phyloP scores from a whole-genome alignment of 164 flowering plant species.

The Nymphaea colorata region DNA sequence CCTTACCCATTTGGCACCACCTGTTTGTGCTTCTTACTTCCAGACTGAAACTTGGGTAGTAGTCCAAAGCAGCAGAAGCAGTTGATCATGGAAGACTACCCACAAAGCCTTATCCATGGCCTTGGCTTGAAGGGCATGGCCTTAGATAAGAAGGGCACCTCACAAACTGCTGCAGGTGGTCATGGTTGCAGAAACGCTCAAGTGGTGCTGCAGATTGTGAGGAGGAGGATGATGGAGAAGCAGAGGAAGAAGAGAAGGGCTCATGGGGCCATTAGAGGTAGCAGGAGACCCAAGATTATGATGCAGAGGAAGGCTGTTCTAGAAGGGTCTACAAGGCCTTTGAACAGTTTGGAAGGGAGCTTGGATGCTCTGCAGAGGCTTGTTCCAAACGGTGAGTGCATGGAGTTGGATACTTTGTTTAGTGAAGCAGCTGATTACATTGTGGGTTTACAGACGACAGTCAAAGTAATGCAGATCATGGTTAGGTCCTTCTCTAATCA shows the following conservation, averaged over 20 bases:
- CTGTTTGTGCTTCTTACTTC: too few relatives aligned
- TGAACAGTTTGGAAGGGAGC: constrained; percentile 20
- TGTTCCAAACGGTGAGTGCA: constrained; percentile 36
- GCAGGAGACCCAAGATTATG: constrained; percentile 1
- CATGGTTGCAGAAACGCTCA: background rate
- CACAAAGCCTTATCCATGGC: background rate
- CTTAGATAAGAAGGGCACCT: constrained; percentile 3
- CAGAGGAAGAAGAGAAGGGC: background rate
- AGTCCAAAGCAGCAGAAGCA: too few relatives aligned
- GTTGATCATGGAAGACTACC: background rate
- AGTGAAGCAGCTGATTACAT: constrained; percentile 70
- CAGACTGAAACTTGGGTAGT: too few relatives aligned
- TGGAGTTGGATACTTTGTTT: constrained; percentile 51
- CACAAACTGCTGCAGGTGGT: background rate
- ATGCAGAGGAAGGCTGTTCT: constrained; percentile 10
- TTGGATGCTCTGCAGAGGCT: constrained; percentile 48
- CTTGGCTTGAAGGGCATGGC: background rate
- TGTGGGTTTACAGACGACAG: constrained; percentile 38
- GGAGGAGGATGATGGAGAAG: background rate
- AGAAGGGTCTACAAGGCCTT: constrained; percentile 17
- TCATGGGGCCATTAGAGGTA: constrained; percentile 2
- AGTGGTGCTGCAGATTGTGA: background rate
- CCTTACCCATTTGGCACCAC: too few relatives aligned
- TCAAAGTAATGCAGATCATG: constrained; percentile 59
- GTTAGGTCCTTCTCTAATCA: constrained; percentile 20